Percentiles rank a stretch among this genome's conserved stretches.
Conservation (phyloP, 352 stramenopile genomes). For the Phytophthora colocasiae region DNA sequence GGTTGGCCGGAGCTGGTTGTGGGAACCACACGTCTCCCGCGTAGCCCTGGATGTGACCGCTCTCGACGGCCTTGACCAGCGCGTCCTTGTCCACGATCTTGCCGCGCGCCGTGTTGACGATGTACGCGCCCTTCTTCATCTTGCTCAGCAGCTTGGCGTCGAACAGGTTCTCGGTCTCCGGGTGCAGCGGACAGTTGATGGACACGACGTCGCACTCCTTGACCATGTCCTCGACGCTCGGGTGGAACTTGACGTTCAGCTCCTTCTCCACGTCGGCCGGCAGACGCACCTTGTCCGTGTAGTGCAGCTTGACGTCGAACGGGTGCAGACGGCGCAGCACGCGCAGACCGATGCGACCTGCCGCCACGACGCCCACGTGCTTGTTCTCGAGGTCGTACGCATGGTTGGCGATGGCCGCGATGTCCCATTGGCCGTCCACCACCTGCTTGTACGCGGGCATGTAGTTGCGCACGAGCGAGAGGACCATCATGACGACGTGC, state of each 20-base stretch:
- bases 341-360: conserved; percentile 46
- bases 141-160: conserved; percentile 60
- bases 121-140: conserved; percentile 71
- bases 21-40: conserved; percentile 82
- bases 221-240: conserved; percentile 50
- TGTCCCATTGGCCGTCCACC: conserved; percentile 50
- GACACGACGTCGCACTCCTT: conserved; percentile 76
- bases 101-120: conserved; percentile 87
- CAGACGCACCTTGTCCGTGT: conserved; percentile 54
- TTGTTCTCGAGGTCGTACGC: conserved; percentile 56
- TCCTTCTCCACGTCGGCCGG: conserved; percentile 50
- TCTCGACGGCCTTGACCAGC: conserved; percentile 41
- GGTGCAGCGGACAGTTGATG: conserved; percentile 76
- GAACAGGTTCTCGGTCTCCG: conserved; percentile 72
- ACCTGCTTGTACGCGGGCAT: conserved; percentile 54
- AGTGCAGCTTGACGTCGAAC: conserved; percentile 62
- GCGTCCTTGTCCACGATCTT: conserved; percentile 81
- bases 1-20: conserved; percentile 71
- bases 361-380: conserved; percentile 45
- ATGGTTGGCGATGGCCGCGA: conserved; percentile 43
- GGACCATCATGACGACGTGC: conserved; percentile 57
- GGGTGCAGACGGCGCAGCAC: conserved; percentile 46
- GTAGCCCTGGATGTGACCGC: conserved; percentile 43
- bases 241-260: conserved; percentile 46
- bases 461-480: conserved; percentile 56